These are phyloP conservation scores for Xerocomus nothofagi DNA, from an alignment of 1,284 basidiomycete species.

Conservation along the genomic window DNA sequence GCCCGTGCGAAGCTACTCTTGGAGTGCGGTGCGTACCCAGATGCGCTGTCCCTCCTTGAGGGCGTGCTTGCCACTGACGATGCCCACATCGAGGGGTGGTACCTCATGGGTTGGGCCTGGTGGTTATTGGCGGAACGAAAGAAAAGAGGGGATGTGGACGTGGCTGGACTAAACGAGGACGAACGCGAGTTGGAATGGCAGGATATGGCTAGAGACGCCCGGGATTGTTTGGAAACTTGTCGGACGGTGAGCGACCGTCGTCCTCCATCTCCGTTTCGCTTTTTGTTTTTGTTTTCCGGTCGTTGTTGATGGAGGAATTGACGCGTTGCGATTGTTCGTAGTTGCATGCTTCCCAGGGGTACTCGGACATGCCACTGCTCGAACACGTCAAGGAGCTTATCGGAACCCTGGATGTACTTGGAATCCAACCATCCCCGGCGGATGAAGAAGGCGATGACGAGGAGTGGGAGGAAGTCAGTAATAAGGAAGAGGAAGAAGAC, in stretches of 20 bases:
- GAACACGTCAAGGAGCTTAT: constrained; percentile 79
- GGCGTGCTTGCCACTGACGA: constrained; percentile 83
- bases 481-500: constrained; percentile 51
- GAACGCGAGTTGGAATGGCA: constrained; percentile 67
- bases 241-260: constrained; percentile 55
- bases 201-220: constrained; percentile 79
- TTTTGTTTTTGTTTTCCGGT: not conserved
- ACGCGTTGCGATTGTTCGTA: constrained; percentile 34
- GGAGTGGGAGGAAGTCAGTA: constrained; percentile 55
- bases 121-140: constrained; percentile 74
- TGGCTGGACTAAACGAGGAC: constrained; percentile 23
- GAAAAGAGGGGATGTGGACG: constrained; percentile 49
- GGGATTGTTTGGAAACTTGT: constrained; percentile 84
- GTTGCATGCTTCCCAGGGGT: constrained; percentile 71
- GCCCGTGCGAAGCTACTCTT: constrained; percentile 82
- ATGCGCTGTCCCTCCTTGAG: constrained; percentile 75
- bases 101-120: constrained; percentile 94
- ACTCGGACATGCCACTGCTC: constrained; percentile 78
- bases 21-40: constrained; percentile 65
- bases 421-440: constrained; percentile 62
- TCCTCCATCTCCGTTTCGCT: not conserved
- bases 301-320: not conserved
- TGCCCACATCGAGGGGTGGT: constrained; percentile 90
- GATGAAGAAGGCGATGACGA: constrained; percentile 50
- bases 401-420: constrained; percentile 63